A percentile compares a stretch with the other conserved stretches of the same genome.
Conservation (phyloP, 2,329 filamentous ascomycete species). For the Biscogniauxia mediterranea region DNA sequence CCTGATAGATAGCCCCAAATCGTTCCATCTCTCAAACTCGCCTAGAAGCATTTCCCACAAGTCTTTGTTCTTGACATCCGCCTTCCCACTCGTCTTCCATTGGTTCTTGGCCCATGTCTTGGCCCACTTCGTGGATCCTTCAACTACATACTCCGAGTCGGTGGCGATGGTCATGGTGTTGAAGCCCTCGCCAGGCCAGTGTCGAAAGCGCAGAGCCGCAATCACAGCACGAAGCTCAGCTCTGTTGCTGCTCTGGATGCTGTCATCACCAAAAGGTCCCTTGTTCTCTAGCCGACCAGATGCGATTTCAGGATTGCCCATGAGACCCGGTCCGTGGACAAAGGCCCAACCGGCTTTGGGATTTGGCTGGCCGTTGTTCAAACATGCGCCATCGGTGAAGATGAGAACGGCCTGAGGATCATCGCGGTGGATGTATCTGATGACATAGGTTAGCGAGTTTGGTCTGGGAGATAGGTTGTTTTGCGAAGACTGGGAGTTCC, state of each 20-base stretch:
- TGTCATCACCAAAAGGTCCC: conserved; percentile 40
- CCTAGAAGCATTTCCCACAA: conserved; percentile 50
- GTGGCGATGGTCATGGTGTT: conserved; percentile 49
- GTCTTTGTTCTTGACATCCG: conserved; percentile 48
- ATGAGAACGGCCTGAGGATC: conserved; percentile 37
- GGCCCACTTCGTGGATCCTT: conserved; percentile 44
- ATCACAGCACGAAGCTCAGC: conserved; percentile 56
- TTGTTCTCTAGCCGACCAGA: conserved; percentile 40
- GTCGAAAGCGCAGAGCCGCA: conserved; percentile 43
- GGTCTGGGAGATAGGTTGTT: neutral
- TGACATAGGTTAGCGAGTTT: conserved; percentile 4
- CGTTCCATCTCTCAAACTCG: conserved; percentile 34
- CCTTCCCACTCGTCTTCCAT: conserved; percentile 40
- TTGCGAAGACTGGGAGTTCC: neutral
- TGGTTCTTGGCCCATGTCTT: conserved; percentile 42
- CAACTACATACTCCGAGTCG: conserved; percentile 50
- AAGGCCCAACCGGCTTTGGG: conserved; percentile 43
- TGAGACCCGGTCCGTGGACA: conserved; percentile 22
- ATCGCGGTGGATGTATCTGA: conserved; percentile 32
- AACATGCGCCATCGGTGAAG: conserved; percentile 46
- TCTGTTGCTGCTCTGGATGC: conserved; percentile 47
- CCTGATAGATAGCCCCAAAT: conserved; percentile 35
- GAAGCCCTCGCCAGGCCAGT: conserved; percentile 44
- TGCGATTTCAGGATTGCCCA: conserved; percentile 12
- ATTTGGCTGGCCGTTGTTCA: conserved; percentile 39